A percentile compares a stretch with the other conserved stretches of the same genome.
These are phyloP conservation scores for Boletellus dicymbophilus DNA, from an alignment of 1,284 basidiomycete genomes.

Conservation along the genomic window DNA sequence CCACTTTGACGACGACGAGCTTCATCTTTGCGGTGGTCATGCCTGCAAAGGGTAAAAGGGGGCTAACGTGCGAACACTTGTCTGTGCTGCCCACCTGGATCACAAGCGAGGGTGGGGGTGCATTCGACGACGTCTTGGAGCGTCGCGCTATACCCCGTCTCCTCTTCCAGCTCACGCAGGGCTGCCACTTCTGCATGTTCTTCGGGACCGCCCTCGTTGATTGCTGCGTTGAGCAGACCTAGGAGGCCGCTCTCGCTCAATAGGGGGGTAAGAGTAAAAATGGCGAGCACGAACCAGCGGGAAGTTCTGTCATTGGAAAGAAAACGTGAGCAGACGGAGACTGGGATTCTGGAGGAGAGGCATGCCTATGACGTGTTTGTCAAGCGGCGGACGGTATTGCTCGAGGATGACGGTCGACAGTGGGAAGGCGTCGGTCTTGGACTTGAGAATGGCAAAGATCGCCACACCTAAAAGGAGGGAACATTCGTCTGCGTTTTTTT, in stretches of 20 bases:
- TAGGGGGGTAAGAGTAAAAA: background rate
- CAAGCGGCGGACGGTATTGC: constrained; percentile 85
- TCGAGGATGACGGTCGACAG: constrained; percentile 83
- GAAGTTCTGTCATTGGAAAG: constrained; percentile 66
- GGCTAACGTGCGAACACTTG: too few species aligned
- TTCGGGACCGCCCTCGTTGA: constrained; percentile 15
- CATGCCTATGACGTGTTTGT: constrained; percentile 70
- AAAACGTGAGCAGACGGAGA: too few species aligned
- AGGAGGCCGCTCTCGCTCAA: background rate
- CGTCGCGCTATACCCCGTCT: constrained; percentile 78
- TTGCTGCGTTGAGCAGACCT: constrained; percentile 80
- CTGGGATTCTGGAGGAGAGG: too few species aligned
- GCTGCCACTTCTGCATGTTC: constrained; percentile 80
- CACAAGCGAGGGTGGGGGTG: constrained; percentile 71
- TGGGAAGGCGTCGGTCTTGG: constrained; percentile 66
- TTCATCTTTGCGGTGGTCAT: constrained; percentile 87
- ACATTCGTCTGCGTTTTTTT: constrained; percentile 70
- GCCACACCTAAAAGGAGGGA: constrained; percentile 62
- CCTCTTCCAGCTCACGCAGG: constrained; percentile 86
- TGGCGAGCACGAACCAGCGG: constrained; percentile 56
- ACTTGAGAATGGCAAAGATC: constrained; percentile 78
- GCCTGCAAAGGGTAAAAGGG: too few species aligned
- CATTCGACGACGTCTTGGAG: constrained; percentile 59
- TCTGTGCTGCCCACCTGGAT: constrained; percentile 51
- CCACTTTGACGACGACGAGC: constrained; percentile 66